phyloP scores from a whole-genome alignment of 2,329 filamentous ascomycete species.

The Setomelanomma holmii region DNA sequence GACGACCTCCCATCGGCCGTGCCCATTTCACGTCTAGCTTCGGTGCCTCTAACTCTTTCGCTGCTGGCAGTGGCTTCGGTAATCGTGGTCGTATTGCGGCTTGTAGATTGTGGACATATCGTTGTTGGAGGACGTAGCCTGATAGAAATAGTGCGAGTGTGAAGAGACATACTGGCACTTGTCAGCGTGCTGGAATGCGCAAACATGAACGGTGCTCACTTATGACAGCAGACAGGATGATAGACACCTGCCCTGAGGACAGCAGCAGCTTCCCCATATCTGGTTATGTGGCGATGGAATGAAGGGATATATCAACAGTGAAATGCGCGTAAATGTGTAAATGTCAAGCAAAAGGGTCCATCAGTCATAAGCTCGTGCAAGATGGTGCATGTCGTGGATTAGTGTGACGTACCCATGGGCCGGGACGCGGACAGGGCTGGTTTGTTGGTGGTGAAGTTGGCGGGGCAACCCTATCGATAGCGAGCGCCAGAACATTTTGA shows the following conservation, averaged over 20 bases:
- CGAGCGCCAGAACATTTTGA: background rate
- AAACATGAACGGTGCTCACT: constrained; percentile 55
- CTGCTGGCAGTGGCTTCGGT: constrained; percentile 48
- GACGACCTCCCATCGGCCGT: constrained; percentile 35
- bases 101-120: constrained; percentile 80
- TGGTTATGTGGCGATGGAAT: constrained; percentile 5
- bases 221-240: constrained; percentile 68
- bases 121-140: constrained; percentile 86
- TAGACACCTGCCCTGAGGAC: constrained; percentile 73
- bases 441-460: constrained; percentile 21
- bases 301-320: constrained; percentile 22
- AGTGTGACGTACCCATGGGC: constrained; percentile 39
- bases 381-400: constrained; percentile 21
- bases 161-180: constrained; percentile 69
- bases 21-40: constrained; percentile 48
- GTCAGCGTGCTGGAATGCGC: constrained; percentile 11
- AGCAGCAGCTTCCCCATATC: constrained; percentile 62
- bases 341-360: constrained; percentile 12
- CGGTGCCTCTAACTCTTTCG: constrained; percentile 42
- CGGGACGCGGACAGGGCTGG: constrained; percentile 23
- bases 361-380: constrained; percentile 27
- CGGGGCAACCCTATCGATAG: constrained; percentile 39
- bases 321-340: constrained; percentile 14
- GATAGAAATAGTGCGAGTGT: constrained; percentile 85
- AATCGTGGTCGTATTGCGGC: constrained; percentile 68